Evolutionary conservation across 495 filamentous ascomycete genomes (phyloP), one percentile per base, ranked within the genome.

Genomic region (Penicillium canariense): DNA sequence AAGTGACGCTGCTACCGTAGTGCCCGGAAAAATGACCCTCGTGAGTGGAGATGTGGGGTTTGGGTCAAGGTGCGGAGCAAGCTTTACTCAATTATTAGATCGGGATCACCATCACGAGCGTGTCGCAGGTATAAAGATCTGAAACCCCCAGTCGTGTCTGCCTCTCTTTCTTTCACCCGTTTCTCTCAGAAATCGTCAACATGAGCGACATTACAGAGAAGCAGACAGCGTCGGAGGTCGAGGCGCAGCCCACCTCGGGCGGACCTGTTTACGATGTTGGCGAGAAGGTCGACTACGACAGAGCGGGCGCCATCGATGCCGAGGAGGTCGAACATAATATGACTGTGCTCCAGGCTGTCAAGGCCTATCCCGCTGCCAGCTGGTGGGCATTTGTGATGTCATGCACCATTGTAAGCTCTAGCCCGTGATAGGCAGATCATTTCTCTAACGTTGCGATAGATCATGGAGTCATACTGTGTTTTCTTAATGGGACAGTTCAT

Each of bases 331-430:
- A 78, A 57, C 75, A 76, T 65, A 63, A 66, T 28, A 77, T 79
- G 76, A 71, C 66, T 47, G 75, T 79, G 55, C 56, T 75, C n/a
- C 42, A 79, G 63, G 74, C 75, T 61, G 70, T 78, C 48, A 65
- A 62, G 55, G 68, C 69, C 44, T 78, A 81, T 61, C 75, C 75
- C 44, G 68, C 70, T 64, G 77, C 77, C 48, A 67, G 61, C 39
- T 75, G 68, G 48, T 79, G 77, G 77, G 77, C 77, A 42, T 79
- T 81, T 51, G 58, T 81, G 62, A 77, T 80, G 70, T 80, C 74
- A 30, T 73, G 22, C 54, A 80, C 76, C 53, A 80, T 80, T 74
- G 76, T 78, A 70, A 74, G 75, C 48, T 63, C 51, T 63, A 53
- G 58, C 46, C 51, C 54, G 36, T 48, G 56, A 53, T 44, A 54